Evolutionary conservation across 306 rosid genomes (phyloP).

Genomic region (Quercus wislizeni): DNA sequence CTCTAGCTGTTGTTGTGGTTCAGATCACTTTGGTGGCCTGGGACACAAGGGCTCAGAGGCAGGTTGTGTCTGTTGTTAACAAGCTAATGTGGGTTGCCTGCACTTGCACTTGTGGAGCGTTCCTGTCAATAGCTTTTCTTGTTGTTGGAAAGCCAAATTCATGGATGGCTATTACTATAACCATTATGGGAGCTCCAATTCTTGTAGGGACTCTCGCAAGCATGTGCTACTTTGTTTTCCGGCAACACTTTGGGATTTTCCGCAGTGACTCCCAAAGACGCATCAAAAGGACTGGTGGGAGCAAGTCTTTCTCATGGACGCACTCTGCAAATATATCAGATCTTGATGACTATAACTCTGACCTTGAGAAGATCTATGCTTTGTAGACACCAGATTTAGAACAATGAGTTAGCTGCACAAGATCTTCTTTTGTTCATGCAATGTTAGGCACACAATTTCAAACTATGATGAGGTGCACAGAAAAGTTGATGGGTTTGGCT

Average conservation of each 20-base stretch:
- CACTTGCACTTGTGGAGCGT: constrained; percentile 92
- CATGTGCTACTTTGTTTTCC: constrained; percentile 87
- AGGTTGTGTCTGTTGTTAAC: constrained; percentile 90
- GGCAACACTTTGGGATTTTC: constrained; percentile 68
- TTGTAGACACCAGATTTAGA: constrained; percentile 30
- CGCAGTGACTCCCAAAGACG: constrained; percentile 76
- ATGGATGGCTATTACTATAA: constrained; percentile 87
- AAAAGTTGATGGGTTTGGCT: neutral
- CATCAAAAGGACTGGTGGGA: constrained; percentile 73
- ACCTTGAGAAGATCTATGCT: constrained; percentile 78
- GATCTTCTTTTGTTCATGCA: neutral
- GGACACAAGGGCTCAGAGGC: constrained; percentile 93
- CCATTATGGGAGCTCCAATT: constrained; percentile 68
- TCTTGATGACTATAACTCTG: constrained; percentile 74
- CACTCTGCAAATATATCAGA: constrained; percentile 84
- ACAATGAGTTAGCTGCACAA: neutral
- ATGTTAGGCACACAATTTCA: constrained; percentile 8
- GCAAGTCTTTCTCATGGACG: constrained; percentile 84
- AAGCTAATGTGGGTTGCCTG: constrained; percentile 98
- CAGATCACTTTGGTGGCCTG: constrained; percentile 98
- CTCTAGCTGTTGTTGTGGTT: constrained; percentile 93
- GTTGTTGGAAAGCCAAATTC: constrained; percentile 56
- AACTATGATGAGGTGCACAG: neutral
- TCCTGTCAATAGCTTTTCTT: constrained; percentile 67
- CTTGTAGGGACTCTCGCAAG: constrained; percentile 81